Base-by-base conservation (phyloP, 495 filamentous ascomycete genomes). In the Hamigera avellanea region DNA sequence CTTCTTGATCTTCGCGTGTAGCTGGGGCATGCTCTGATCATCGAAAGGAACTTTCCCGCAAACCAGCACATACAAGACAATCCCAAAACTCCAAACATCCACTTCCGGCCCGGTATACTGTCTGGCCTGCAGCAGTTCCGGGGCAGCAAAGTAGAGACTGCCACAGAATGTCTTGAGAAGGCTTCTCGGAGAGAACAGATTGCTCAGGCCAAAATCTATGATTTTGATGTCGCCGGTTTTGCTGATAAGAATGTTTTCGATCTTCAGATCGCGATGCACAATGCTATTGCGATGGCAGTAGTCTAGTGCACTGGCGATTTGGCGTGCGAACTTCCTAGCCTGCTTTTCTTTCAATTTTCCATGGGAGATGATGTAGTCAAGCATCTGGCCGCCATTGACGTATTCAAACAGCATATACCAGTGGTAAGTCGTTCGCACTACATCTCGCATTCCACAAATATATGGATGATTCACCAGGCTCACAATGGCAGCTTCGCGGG, bases 321-420 rank as follows among this genome's bases (percentile, higher is more conserved):
- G 91, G 17, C 91, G 80, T 15, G 84, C 89, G 53, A 99, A 99
- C 52, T 96, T 99, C 41, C 91, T 79, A 2, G 91, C 91, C 59
- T 94, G 89, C 55, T 99, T 99, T 64, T 99, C 91, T 67, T 96
- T 96, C 48, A 99, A 62, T 41, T 89, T 80, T 33, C 91, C 93
- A 53, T 99, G 91, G 9, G 86, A 95, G 50, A 99, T 99, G 59
- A 99, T 99, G 57, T 99, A 99, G 64, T 99, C 91, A 29, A 99
- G 75, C 91, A 99, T 99, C 58, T 99, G 91, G 10, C 91, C 93
- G 33, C 91, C 91, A 54, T 99, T 95, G 60, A 99, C 93, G 56
- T 94, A 95, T 64, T 99, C 91, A 53, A 96, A 99, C 15, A 99
- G 76, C 91, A 99, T 99, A 57, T 99, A 99, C 91, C 91, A 99